Evolutionary conservation across 2,329 filamentous ascomycete species (phyloP).

Genomic region (Zarea fungicola): DNA sequence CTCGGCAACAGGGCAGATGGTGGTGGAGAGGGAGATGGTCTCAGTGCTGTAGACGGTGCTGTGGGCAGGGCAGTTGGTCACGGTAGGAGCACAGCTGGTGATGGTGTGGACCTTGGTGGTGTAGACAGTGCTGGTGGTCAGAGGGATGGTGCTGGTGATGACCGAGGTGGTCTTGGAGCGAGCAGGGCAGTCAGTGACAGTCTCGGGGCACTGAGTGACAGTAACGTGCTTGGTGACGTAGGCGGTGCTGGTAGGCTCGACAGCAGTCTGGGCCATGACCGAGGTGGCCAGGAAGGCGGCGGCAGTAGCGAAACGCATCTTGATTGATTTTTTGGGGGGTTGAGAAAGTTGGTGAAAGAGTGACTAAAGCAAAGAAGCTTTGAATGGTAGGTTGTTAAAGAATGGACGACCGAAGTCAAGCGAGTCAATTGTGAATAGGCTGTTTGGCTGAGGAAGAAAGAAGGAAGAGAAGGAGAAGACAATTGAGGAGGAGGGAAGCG

Average conservation of each 20-base stretch:
- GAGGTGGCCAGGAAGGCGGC: constrained; percentile 41
- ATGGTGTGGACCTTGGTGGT: constrained; percentile 55
- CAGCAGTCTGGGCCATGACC: constrained; percentile 24
- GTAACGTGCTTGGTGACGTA: constrained; percentile 55
- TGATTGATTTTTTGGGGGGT: constrained; percentile 37
- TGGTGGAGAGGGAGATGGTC: constrained; percentile 35
- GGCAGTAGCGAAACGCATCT: constrained; percentile 58
- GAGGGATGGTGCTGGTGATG: constrained; percentile 33
- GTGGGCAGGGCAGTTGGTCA: constrained; percentile 56
- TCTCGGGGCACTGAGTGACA: constrained; percentile 55
- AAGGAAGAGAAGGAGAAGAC: constrained; percentile 22
- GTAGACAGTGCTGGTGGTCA: constrained; percentile 52
- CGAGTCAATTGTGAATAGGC: constrained; percentile 36
- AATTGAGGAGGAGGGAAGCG: constrained; percentile 30
- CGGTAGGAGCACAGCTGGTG: constrained; percentile 54
- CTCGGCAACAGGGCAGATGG: constrained; percentile 32
- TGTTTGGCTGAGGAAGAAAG: constrained; percentile 38
- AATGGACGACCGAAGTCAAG: constrained; percentile 55
- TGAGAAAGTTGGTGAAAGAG: constrained; percentile 26
- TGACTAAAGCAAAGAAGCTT: constrained; percentile 27
- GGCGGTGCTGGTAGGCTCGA: constrained; percentile 38
- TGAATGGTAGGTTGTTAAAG: constrained; percentile 38
- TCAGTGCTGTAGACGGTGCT: constrained; percentile 32
- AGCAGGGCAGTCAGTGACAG: constrained; percentile 57
- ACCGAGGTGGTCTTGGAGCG: constrained; percentile 32